phyloP scores from a whole-genome alignment of 2,329 filamentous ascomycete genomes.

The Aspergillus tamarii region DNA sequence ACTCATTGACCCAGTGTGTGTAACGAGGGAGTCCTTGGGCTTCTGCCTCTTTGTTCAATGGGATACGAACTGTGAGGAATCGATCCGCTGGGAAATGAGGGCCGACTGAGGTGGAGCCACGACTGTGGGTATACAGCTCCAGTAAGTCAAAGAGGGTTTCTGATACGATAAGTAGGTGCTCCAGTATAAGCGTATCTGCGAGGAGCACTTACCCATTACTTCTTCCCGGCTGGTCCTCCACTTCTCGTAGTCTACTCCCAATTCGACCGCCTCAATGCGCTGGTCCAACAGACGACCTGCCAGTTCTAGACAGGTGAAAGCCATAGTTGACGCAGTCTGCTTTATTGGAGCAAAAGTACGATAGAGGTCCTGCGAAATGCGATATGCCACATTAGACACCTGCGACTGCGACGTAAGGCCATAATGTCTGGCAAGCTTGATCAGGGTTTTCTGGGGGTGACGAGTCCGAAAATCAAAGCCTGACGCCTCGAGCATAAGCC shows the following conservation, averaged over 20 bases:
- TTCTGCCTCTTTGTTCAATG: conserved; percentile 80
- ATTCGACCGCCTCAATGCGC: conserved; percentile 55
- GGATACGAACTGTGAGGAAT: conserved; percentile 85
- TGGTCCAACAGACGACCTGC: conserved; percentile 69
- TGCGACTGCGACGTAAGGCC: conserved; percentile 54
- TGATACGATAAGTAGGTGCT: conserved; percentile 17
- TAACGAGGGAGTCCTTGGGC: conserved; percentile 64
- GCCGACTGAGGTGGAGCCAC: conserved; percentile 73
- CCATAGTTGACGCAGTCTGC: conserved; percentile 83
- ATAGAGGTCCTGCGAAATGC: conserved; percentile 85
- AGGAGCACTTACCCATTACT: conserved; percentile 50
- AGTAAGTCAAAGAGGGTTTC: conserved; percentile 90
- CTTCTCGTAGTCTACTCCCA: conserved; percentile 53
- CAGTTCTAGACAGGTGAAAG: conserved; percentile 79
- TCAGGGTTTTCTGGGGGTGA: conserved; percentile 80
- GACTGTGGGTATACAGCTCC: conserved; percentile 88
- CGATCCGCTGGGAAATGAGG: conserved; percentile 71
- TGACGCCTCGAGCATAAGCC: conserved; percentile 88
- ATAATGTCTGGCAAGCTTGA: conserved; percentile 73
- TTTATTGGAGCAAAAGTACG: conserved; percentile 92
- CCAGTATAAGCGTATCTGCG: not conserved
- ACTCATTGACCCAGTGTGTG: conserved; percentile 54
- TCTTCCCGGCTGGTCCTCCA: conserved; percentile 52
- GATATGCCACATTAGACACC: conserved; percentile 72
- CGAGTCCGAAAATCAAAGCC: conserved; percentile 92